These are phyloP conservation scores for Phialophora expanda DNA, from an alignment of 2,329 filamentous ascomycete species.

Conservation along the genomic window DNA sequence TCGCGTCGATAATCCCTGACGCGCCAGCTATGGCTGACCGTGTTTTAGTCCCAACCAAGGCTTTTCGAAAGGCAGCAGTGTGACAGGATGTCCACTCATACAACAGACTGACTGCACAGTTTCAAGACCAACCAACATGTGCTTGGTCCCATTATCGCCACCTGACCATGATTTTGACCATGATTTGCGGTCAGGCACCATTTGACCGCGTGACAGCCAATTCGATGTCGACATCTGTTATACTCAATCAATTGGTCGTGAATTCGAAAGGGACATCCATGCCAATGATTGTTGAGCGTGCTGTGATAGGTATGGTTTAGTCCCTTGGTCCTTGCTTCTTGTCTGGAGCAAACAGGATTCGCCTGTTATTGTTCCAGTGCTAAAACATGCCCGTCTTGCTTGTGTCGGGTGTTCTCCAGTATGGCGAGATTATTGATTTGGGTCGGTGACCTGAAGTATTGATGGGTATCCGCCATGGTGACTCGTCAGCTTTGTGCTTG, in stretches of 20 bases:
- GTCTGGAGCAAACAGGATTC: neutral
- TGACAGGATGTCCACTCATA: neutral
- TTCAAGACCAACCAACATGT: neutral
- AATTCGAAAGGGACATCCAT: neutral
- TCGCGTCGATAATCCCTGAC: neutral
- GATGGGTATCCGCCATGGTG: neutral
- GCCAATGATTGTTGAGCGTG: neutral
- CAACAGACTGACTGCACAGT: neutral
- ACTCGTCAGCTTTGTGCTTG: neutral
- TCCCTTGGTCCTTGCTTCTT: neutral
- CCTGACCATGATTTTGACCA: neutral
- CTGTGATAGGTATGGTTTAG: neutral
- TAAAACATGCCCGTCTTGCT: neutral
- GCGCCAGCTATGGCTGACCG: no score
- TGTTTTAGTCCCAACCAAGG: neutral
- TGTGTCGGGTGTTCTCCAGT: neutral
- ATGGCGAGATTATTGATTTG: neutral
- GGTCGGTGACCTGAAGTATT: neutral
- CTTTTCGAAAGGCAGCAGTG: neutral
- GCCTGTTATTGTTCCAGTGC: neutral
- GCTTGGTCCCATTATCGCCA: neutral
- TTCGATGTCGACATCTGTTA: neutral
- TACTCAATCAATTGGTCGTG: neutral
- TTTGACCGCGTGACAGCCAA: conserved; percentile 1
- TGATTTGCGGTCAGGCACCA: conserved; percentile 4